Evolutionary conservation across 2,329 filamentous ascomycete genomes (phyloP).

Genomic region (Xylaria polymorpha): DNA sequence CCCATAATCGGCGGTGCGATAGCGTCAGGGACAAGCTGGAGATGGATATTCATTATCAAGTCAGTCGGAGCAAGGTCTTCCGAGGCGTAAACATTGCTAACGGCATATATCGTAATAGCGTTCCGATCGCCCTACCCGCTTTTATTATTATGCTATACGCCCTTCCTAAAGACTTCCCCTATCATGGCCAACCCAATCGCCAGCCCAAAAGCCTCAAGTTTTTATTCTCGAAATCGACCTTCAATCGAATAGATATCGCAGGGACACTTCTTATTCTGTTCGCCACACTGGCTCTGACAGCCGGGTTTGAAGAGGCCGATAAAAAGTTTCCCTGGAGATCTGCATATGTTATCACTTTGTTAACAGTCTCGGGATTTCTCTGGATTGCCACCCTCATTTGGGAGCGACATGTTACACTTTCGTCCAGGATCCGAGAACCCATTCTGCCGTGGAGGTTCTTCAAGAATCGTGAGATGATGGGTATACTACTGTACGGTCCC

Average conservation of each 20-base stretch:
- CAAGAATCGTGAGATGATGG: slow-evolving; percentile 38
- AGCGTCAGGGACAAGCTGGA: slow-evolving; percentile 37
- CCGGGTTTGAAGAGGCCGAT: slow-evolving; percentile 42
- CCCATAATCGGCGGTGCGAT: slow-evolving; percentile 45
- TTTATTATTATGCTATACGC: not conserved
- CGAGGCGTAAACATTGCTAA: too few species aligned
- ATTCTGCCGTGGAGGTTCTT: slow-evolving; percentile 42
- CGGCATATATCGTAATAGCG: too few species aligned
- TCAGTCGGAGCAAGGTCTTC: too few species aligned
- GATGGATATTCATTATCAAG: slow-evolving; percentile 47
- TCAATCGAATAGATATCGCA: slow-evolving; percentile 35
- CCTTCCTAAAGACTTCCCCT: slow-evolving; percentile 25
- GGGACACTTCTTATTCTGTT: slow-evolving; percentile 39
- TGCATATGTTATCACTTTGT: slow-evolving; percentile 41
- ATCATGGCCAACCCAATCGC: not conserved
- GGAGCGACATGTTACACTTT: slow-evolving; percentile 40
- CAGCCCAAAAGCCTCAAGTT: not conserved
- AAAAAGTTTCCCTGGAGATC: slow-evolving; percentile 41
- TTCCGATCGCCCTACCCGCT: slow-evolving; percentile 17
- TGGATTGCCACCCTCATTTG: slow-evolving; percentile 37
- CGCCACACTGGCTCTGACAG: slow-evolving; percentile 35
- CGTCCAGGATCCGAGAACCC: slow-evolving; percentile 33
- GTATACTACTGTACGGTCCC: slow-evolving; percentile 38
- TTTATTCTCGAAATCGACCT: not conserved
- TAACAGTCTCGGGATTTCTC: slow-evolving; percentile 35